Percentiles rank a stretch among this genome's conserved stretches.
Conservation (phyloP, 805 yeast species). For the Metschnikowia anglica region DNA sequence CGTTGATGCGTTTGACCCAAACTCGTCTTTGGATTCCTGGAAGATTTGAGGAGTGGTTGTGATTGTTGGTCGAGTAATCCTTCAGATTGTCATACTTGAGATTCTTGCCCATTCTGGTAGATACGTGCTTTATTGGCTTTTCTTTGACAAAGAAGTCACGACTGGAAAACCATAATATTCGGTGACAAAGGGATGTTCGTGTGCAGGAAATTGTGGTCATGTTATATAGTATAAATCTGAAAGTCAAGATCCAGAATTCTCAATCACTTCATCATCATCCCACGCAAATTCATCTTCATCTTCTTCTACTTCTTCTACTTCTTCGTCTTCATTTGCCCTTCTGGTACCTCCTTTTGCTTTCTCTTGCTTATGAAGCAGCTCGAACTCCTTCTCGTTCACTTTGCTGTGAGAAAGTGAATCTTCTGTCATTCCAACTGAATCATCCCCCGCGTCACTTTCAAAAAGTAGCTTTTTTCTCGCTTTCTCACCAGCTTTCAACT, state of each 20-base stretch:
- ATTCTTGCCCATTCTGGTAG: slow-evolving; percentile 2
- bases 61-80: background rate
- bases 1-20: slow-evolving; percentile 53
- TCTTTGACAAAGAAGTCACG: background rate
- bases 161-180: background rate
- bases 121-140: background rate
- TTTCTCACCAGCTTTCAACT: slow-evolving; percentile 60
- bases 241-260: background rate
- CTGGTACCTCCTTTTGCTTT: slow-evolving; percentile 28
- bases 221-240: background rate
- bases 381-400: background rate
- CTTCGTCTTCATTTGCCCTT: slow-evolving; percentile 45
- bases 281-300: slow-evolving; percentile 25
- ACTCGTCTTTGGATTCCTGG: slow-evolving; percentile 32
- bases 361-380: background rate
- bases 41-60: background rate
- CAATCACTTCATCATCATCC: slow-evolving; percentile 9
- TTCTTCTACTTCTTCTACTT: slow-evolving; percentile 47
- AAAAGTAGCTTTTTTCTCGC: slow-evolving; percentile 63
- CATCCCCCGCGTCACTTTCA: slow-evolving; percentile 1
- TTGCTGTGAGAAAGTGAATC: slow-evolving; percentile 18
- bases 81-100: background rate
- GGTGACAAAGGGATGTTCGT: background rate
- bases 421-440: slow-evolving; percentile 26
- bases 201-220: background rate